phyloP scores from a whole-genome alignment of 768 basidiomycete species.

The Mycena rebaudengoi region DNA sequence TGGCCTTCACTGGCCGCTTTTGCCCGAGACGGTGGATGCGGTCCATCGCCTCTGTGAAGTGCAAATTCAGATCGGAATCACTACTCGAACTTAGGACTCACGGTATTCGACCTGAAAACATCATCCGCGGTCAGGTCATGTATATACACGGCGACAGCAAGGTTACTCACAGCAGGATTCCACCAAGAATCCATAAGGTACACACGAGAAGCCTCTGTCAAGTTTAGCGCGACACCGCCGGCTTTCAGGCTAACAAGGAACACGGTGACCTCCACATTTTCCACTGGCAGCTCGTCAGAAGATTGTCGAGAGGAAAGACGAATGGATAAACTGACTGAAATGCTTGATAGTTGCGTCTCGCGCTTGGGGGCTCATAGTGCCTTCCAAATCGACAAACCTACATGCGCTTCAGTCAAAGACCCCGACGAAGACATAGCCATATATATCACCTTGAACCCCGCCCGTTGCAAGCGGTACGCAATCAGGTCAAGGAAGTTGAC shows the following conservation, averaged over 20 bases:
- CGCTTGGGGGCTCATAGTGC: slow-evolving; percentile 96
- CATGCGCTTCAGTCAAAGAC: not conserved
- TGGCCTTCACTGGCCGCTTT: slow-evolving; percentile 90
- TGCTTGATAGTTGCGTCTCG: slow-evolving; percentile 94
- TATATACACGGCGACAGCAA: not conserved
- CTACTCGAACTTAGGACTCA: slow-evolving; percentile 47
- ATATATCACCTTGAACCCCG: slow-evolving; percentile 82
- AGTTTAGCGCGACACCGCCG: slow-evolving; percentile 90
- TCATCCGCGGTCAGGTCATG: not conserved
- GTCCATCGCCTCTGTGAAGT: slow-evolving; percentile 89
- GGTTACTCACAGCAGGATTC: slow-evolving; percentile 85
- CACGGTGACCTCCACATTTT: slow-evolving; percentile 93
- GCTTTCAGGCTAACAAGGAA: slow-evolving; percentile 97
- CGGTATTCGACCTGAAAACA: slow-evolving; percentile 75
- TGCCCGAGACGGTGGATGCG: slow-evolving; percentile 97
- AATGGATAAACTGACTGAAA: slow-evolving; percentile 70
- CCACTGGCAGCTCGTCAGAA: slow-evolving; percentile 59
- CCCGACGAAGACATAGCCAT: not conserved
- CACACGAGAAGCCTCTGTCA: slow-evolving; percentile 92
- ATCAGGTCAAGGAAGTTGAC: slow-evolving; percentile 94
- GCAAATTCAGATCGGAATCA: not conserved
- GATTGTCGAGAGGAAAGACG: not conserved
- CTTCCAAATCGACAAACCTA: slow-evolving; percentile 94
- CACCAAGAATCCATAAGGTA: slow-evolving; percentile 99
- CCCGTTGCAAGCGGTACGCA: slow-evolving; percentile 89